Evolutionary conservation across 805 yeast species (phyloP), one percentile per base, ranked within the genome.

Genomic region (Cyberlindnera misumaiensis): DNA sequence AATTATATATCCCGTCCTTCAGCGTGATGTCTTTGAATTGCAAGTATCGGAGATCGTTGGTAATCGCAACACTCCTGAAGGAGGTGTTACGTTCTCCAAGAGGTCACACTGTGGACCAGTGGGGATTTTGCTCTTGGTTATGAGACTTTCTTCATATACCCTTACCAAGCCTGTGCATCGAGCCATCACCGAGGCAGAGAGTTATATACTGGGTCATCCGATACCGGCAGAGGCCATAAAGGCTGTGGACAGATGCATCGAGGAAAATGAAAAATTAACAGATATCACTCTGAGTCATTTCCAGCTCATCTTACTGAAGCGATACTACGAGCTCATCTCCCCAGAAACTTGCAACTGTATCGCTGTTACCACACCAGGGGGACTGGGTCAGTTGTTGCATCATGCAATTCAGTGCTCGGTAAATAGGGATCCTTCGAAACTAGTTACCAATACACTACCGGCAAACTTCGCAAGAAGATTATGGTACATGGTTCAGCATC

Each of bases 341-440:
- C 57, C 53, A 1, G 59, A 55, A 35, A 55, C 52, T 11, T 40
- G 48, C 40, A 52, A 49, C 26, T 54, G 58, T 41, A 29, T 43
- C 11, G 40, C 41, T n/a, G 36, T 44, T 7, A 44, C 47, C 3
- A 38, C 42, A 4, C 32, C 51, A 1, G 48, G 46, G 7, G 30
- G 39, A 9, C 28, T 55, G 16, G 59, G 58, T 3, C 42, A 40
- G 18, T 30, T 55, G 24, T 20, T 53, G 3, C 41, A 53, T 12
- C 44, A 44, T 43, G 56, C 51, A 1, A 27, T 52, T 10, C 43
- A 41, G 30, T 46, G 45, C 31, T 44, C 50, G 2, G 36, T 53
- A 9, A 48, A 46, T 26, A 47, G 56, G 37, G 58, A 53, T 30
- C 56, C 57, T 6, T 36, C 44, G 10, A 41, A 34, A 28, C 36